Base-by-base conservation (phyloP, 805 yeast genomes). In the Candida endomychidarum region DNA sequence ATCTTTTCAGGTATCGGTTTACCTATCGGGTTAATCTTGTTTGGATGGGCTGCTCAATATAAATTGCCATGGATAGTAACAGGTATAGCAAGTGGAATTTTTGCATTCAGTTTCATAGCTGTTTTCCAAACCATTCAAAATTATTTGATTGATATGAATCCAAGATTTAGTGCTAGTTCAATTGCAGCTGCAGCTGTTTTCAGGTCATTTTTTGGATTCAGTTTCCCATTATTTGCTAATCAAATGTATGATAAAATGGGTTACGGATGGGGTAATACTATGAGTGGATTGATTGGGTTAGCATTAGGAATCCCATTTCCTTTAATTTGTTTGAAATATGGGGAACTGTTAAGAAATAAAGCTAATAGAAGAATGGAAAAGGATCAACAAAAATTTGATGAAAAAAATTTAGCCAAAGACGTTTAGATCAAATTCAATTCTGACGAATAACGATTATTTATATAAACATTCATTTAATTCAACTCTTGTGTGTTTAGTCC, bases 321-420 rank as follows among this genome's bases (percentile, higher is more conserved):
- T 1, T 49, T 62, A 8, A 43, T 62, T 28, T 64, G 70, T 45
- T 57, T 58, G 40, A 46, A 53, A 35, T 60, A 63, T 39, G 72
- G 72, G 9, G 70, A 65, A 41, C 46, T 52, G 34, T 52, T 67
- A 29, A 48, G 72, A 33, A 45, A 42, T 10, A 62, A 67, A 81
- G 80, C 80, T 37, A 80, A 81, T 49, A 60, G 53, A 35, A 62
- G 70, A 39, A 65, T 76, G 43, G 81, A 76, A 35, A 50, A 48
- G 28, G 61, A 63, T n/a, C 80, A 76, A 50, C 74, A 34, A 18
- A 27, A 40, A 16, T 15, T 33, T 32, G 37, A 47, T 21, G 45
- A 47, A 18, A 42, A 42, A 17, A 22, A 27, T 19, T 28, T 37
- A 26, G 32, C 11, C 21, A 23, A 37, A 15, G 40, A 17, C 9